These are phyloP conservation scores for Zanthoxylum bungeanum DNA, from an alignment of 345 rosid genomes.

Conservation along the genomic window DNA sequence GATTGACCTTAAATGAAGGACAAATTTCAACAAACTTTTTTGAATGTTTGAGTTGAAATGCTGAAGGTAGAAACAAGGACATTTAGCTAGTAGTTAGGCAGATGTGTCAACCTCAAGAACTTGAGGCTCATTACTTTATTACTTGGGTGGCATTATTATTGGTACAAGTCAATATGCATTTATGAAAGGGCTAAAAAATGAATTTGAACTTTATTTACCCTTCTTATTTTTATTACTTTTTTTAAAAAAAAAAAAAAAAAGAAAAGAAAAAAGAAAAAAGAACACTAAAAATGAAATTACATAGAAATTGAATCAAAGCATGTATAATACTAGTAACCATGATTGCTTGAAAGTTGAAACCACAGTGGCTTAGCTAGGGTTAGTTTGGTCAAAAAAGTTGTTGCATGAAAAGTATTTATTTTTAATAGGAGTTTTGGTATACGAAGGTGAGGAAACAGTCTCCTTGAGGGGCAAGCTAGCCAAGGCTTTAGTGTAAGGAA, in stretches of 20 bases:
- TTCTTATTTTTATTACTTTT: too few species aligned
- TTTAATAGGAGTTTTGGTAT: neutral
- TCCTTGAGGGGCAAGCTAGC: neutral
- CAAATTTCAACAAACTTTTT: neutral
- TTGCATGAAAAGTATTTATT: neutral
- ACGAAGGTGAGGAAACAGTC: too few species aligned
- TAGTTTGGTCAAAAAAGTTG: conserved; percentile 7
- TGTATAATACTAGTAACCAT: too few species aligned
- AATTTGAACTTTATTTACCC: too few species aligned
- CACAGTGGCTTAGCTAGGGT: neutral
- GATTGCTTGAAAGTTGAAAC: conserved; percentile 4
- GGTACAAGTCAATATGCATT: too few species aligned
- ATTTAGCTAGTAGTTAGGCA: too few species aligned
- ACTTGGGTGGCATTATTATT: too few species aligned
- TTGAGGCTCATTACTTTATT: neutral
- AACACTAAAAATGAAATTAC: too few species aligned
- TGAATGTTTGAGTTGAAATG: neutral
- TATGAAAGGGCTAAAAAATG: too few species aligned
- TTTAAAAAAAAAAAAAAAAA: too few species aligned
- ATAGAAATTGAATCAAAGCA: too few species aligned
- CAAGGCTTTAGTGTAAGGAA: neutral
- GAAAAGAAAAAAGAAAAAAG: too few species aligned
- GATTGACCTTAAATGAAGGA: neutral
- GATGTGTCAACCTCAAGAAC: neutral
- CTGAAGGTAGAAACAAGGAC: neutral